These are phyloP conservation scores for Kazachstania africana DNA, from an alignment of 805 yeast genomes.

Conservation along the genomic window DNA sequence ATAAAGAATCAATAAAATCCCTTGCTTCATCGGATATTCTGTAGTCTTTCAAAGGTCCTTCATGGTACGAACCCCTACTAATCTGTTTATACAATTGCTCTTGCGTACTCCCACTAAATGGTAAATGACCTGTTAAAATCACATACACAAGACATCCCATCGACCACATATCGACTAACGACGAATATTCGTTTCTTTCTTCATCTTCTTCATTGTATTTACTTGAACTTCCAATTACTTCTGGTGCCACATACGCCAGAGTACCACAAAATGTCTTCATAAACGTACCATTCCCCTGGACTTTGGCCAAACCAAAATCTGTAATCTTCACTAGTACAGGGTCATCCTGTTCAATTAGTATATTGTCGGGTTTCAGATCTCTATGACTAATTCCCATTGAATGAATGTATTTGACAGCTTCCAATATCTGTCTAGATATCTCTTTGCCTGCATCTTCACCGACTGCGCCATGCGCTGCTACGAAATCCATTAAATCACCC, in stretches of 20 bases:
- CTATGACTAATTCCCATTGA: constrained; percentile 87
- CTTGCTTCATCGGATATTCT: constrained; percentile 58
- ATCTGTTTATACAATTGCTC: constrained; percentile 73
- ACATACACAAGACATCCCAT: constrained; percentile 91
- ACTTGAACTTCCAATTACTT: constrained; percentile 44
- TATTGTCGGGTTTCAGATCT: constrained; percentile 93
- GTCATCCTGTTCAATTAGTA: constrained; percentile 78
- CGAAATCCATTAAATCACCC: constrained; percentile 96
- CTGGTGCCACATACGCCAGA: constrained; percentile 94
- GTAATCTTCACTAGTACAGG: constrained; percentile 89
- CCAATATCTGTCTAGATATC: constrained; percentile 70
- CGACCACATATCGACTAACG: constrained; percentile 95
- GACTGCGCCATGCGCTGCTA: constrained; percentile 81
- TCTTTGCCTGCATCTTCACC: constrained; percentile 87
- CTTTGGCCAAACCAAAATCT: constrained; percentile 93
- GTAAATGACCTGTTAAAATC: constrained; percentile 82
- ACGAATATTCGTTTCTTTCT: constrained; percentile 45
- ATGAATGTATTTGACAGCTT: constrained; percentile 82
- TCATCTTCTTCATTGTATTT: constrained; percentile 7
- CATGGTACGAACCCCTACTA: constrained; percentile 66
- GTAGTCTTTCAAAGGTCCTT: constrained; percentile 55
- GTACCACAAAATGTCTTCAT: constrained; percentile 98
- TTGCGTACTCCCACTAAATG: constrained; percentile 89
- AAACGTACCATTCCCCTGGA: constrained; percentile 69
- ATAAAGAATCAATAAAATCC: constrained; percentile 55